phyloP scores from a whole-genome alignment of 164 flowering plant genomes.

The Vitis cinerea region DNA sequence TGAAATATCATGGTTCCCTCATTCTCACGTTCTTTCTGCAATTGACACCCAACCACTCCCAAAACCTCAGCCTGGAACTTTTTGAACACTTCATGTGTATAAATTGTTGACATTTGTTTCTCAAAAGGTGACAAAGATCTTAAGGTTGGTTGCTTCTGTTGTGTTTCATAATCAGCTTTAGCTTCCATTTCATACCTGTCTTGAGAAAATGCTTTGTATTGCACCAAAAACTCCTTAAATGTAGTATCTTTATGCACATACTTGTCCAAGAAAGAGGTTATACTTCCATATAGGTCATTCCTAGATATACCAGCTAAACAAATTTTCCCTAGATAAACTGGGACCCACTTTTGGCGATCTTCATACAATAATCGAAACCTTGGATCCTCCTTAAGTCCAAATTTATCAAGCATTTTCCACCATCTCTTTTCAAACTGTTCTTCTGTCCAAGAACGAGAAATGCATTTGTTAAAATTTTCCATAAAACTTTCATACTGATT shows the following conservation, averaged over 20 bases:
- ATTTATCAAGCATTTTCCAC: conserved; percentile 24
- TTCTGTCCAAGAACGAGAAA: conserved; percentile 24
- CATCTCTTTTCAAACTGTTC: conserved; percentile 35
- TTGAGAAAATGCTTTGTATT: conserved; percentile 13
- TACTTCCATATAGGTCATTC: conserved; percentile 20
- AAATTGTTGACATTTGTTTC: conserved; percentile 26
- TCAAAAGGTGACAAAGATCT: conserved; percentile 22
- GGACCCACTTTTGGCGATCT: conserved; percentile 31
- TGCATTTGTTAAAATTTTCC: conserved; percentile 23
- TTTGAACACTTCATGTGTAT: conserved; percentile 27
- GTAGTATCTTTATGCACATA: conserved; percentile 18
- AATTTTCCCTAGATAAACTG: conserved; percentile 16
- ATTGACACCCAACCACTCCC: conserved; percentile 25
- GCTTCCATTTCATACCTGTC: conserved; percentile 22
- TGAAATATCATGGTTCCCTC: conserved; percentile 9
- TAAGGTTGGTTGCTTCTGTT: conserved; percentile 10
- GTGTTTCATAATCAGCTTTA: conserved; percentile 22
- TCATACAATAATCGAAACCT: conserved; percentile 24
- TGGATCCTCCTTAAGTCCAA: conserved; percentile 23
- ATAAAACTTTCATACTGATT: conserved; percentile 16
- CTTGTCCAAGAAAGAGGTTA: conserved; percentile 27
- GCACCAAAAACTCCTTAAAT: conserved; percentile 23
- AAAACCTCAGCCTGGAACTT: conserved; percentile 28
- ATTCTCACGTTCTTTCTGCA: conserved; percentile 18
- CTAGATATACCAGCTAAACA: conserved; percentile 36